phyloP scores from a whole-genome alignment of 345 rosid genomes.

The Rhodomyrtus tomentosa region DNA sequence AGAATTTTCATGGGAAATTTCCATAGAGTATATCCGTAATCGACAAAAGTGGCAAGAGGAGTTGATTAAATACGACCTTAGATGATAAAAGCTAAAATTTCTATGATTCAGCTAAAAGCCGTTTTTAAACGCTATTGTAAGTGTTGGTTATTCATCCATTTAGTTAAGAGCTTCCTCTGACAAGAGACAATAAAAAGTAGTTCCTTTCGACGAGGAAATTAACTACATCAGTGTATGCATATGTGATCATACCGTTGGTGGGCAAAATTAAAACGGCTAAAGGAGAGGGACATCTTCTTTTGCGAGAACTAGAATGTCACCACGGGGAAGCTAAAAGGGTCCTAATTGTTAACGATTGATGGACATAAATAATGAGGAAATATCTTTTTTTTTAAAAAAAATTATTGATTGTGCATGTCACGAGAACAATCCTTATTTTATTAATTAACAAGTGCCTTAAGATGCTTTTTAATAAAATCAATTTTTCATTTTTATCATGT shows the following conservation, averaged over 20 bases:
- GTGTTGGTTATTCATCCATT: background rate
- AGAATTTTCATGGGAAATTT: background rate
- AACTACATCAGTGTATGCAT: background rate
- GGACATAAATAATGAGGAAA: background rate
- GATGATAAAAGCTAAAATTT: background rate
- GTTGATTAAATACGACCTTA: background rate
- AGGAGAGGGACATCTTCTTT: background rate
- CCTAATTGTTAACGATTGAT: background rate
- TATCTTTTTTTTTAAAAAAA: background rate
- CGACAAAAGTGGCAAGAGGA: background rate
- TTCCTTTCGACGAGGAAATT: background rate
- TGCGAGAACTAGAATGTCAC: background rate
- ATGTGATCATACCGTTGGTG: background rate
- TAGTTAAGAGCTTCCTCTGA: background rate
- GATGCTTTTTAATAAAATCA: background rate
- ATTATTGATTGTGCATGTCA: background rate
- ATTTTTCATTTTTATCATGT: background rate
- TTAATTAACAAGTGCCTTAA: background rate
- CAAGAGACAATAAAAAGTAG: background rate
- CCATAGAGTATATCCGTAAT: background rate
- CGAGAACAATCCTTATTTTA: background rate
- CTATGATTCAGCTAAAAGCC: background rate
- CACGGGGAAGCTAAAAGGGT: background rate
- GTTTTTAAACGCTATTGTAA: background rate
- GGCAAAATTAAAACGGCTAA: background rate